phyloP scores from a whole-genome alignment of 345 rosid genomes.

The Gossypium rotundifolium region DNA sequence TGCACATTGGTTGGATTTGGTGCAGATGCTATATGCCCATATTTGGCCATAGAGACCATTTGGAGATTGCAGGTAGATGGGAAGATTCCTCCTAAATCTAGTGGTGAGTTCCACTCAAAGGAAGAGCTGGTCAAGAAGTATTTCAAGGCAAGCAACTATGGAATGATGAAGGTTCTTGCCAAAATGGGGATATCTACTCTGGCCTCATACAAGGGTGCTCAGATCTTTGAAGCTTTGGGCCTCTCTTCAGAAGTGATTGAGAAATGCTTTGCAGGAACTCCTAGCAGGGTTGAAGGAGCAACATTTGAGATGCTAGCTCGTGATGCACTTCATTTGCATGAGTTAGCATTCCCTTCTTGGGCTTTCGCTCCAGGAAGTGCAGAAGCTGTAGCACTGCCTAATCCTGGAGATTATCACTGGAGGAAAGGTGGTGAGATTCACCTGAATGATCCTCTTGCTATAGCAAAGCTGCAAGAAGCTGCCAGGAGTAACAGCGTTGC shows the following conservation, averaged over 20 bases:
- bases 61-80: conserved; percentile 94
- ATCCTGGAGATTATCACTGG: conserved; percentile 99
- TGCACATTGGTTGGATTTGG: conserved; percentile 97
- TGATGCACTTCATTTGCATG: conserved; percentile 82
- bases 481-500: conserved; percentile 85
- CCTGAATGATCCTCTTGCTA: conserved; percentile 97
- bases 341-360: conserved; percentile 77
- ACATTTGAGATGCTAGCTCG: conserved; percentile 96
- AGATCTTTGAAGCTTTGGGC: conserved; percentile 96
- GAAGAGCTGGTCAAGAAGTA: conserved; percentile 83
- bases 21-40: conserved; percentile 96
- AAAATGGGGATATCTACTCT: conserved; percentile 98
- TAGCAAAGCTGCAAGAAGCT: conserved; percentile 93
- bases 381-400: conserved; percentile 82
- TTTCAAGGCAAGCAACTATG: conserved; percentile 96
- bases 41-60: conserved; percentile 76
- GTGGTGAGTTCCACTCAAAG: conserved; percentile 76
- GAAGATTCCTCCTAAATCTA: conserved; percentile 83
- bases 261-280: conserved; percentile 97
- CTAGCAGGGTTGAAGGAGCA: conserved; percentile 98
- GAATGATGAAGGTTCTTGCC: conserved; percentile 99
- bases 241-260: conserved; percentile 94
- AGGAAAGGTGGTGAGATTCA: conserved; percentile 96
- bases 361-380: conserved; percentile 87
- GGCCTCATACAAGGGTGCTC: conserved; percentile 99